Conservation (phyloP, 2,329 filamentous ascomycete species). For the Microsporum audouinii region DNA sequence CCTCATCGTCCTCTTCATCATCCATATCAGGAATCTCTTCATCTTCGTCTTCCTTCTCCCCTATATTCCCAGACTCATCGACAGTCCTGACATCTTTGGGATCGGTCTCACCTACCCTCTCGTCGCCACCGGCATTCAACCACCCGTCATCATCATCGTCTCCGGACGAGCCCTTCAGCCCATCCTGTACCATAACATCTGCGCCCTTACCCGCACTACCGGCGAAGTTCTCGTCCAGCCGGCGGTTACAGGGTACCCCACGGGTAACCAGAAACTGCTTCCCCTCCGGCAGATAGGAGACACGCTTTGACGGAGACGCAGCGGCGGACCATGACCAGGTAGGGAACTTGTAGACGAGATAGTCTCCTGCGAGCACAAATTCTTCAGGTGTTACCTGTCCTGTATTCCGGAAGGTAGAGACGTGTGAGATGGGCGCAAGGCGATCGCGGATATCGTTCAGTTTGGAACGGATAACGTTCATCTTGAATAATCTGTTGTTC, state of each 20-base stretch:
- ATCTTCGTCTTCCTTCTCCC: slow-evolving; percentile 58
- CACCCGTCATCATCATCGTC: slow-evolving; percentile 61
- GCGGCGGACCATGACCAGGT: slow-evolving; percentile 96
- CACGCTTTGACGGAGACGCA: slow-evolving; percentile 65
- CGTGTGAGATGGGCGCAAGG: slow-evolving; percentile 78
- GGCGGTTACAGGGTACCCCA: slow-evolving; percentile 83
- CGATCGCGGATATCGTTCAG: slow-evolving; percentile 85
- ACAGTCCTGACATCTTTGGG: slow-evolving; percentile 74
- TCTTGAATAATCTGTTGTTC: slow-evolving; percentile 30
- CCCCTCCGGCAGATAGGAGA: slow-evolving; percentile 66
- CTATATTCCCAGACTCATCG: slow-evolving; percentile 78
- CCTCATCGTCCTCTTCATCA: slow-evolving; percentile 84
- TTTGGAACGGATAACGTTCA: slow-evolving; percentile 88
- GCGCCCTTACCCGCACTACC: slow-evolving; percentile 68
- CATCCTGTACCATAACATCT: slow-evolving; percentile 73
- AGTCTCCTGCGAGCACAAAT: slow-evolving; percentile 91
- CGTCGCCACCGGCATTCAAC: slow-evolving; percentile 77
- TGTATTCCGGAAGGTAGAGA: slow-evolving; percentile 83
- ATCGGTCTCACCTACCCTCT: slow-evolving; percentile 56
- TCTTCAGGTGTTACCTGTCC: slow-evolving; percentile 96
- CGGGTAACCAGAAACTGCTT: slow-evolving; percentile 96
- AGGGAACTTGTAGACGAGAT: slow-evolving; percentile 97
- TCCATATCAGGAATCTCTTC: slow-evolving; percentile 97
- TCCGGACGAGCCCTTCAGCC: slow-evolving; percentile 43
- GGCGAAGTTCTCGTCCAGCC: slow-evolving; percentile 86